These are phyloP conservation scores for Silybum marianum DNA, from an alignment of 129 eudicot species.

Conservation along the genomic window DNA sequence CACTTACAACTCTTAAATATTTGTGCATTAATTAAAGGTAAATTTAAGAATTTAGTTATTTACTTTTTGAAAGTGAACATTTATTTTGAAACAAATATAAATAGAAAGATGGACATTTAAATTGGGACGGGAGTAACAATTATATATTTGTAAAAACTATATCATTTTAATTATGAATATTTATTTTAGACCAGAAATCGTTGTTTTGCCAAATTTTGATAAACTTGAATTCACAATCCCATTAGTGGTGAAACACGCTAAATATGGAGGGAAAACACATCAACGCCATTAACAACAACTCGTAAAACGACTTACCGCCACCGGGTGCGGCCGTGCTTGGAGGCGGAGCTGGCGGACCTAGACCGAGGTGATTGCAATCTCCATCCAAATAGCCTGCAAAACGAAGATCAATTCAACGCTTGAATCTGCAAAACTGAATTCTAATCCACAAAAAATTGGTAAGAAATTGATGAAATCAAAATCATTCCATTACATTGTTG, in stretches of 20 bases:
- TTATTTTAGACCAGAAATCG: too few relatives aligned
- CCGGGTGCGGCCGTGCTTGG: conserved; percentile 30
- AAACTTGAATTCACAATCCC: background rate
- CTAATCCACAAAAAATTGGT: background rate
- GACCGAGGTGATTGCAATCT: conserved; percentile 35
- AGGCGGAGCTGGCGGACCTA: conserved; percentile 23
- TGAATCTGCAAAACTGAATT: conserved; percentile 6
- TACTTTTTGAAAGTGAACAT: too few relatives aligned
- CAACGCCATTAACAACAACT: background rate
- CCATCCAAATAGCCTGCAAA: conserved; percentile 45
- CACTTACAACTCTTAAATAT: too few relatives aligned
- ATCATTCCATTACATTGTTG: conserved; percentile 37
- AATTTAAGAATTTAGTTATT: too few relatives aligned
- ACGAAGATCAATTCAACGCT: background rate
- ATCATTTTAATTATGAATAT: too few relatives aligned
- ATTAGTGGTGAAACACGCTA: background rate
- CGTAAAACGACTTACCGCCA: conserved; percentile 30
- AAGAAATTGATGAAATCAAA: conserved; percentile 6
- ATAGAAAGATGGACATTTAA: too few relatives aligned
- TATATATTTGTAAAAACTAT: too few relatives aligned
- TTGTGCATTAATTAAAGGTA: too few relatives aligned
- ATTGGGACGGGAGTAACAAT: too few relatives aligned
- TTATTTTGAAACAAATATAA: too few relatives aligned
- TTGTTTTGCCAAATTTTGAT: background rate
- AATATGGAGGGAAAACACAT: background rate